phyloP scores from a whole-genome alignment of 352 stramenopile genomes.

The Phytophthora citricola region DNA sequence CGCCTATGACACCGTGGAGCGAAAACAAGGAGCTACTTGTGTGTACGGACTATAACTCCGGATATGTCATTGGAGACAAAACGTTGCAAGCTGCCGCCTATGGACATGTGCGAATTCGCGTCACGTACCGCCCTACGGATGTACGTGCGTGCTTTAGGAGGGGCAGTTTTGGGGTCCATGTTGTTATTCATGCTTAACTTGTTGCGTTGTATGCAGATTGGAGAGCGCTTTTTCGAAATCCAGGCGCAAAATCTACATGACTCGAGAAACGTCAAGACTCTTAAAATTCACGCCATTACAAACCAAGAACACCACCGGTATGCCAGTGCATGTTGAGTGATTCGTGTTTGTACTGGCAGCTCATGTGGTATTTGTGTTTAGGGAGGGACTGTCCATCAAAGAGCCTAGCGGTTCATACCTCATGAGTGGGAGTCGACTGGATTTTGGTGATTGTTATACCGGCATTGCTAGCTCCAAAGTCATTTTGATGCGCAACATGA shows the following conservation, averaged over 20 bases:
- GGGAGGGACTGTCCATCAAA: constrained; percentile 88
- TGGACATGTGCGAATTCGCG: constrained; percentile 84
- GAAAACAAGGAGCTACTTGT: constrained; percentile 77
- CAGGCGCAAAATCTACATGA: constrained; percentile 89
- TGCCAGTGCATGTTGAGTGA: not conserved
- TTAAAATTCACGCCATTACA: constrained; percentile 86
- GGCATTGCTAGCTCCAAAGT: constrained; percentile 85
- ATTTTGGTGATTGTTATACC: constrained; percentile 91
- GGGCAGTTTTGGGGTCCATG: not conserved
- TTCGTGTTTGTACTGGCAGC: not conserved
- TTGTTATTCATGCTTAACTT: constrained; percentile 22
- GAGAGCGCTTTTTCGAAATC: constrained; percentile 88
- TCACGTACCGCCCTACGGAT: constrained; percentile 85
- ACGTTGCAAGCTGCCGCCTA: constrained; percentile 85
- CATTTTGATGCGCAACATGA: constrained; percentile 87
- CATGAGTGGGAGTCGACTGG: constrained; percentile 87
- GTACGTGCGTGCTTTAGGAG: constrained; percentile 39
- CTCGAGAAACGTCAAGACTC: constrained; percentile 84
- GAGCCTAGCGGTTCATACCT: constrained; percentile 83
- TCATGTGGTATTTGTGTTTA: constrained; percentile 27
- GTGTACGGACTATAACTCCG: constrained; percentile 89
- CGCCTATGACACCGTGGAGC: constrained; percentile 68
- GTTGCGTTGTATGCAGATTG: constrained; percentile 52
- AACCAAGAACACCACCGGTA: constrained; percentile 91
- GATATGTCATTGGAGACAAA: constrained; percentile 83